Percentiles rank a stretch among this genome's conserved stretches.
Conservation (phyloP, 345 rosid species). For the Hirschfeldia incana region DNA sequence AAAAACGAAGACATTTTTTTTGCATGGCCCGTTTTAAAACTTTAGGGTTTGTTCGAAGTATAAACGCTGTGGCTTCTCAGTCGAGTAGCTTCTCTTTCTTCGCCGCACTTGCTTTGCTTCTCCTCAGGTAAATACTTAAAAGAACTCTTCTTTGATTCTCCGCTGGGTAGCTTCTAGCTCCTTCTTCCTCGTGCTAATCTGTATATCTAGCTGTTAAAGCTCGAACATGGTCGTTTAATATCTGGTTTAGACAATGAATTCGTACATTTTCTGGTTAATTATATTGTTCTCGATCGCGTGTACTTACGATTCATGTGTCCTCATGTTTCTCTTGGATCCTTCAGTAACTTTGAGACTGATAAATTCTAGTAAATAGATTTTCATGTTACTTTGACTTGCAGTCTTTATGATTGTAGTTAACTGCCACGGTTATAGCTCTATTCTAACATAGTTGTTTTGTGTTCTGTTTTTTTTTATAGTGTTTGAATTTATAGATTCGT, state of each 20-base stretch:
- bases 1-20: neutral
- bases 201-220: neutral
- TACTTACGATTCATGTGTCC: too few species aligned
- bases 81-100: neutral
- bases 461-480: neutral
- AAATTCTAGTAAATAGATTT: too few species aligned
- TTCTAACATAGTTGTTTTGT: neutral
- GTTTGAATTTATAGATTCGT: constrained; percentile 15
- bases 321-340: too few species aligned
- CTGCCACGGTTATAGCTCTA: neutral
- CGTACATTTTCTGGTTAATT: too few species aligned
- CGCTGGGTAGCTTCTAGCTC: neutral
- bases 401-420: too few species aligned
- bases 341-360: too few species aligned
- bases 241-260: too few species aligned
- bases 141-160: neutral
- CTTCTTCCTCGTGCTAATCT: neutral
- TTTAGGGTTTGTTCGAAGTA: constrained; percentile 23
- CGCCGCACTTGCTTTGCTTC: constrained; percentile 41
- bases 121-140: constrained; percentile 17
- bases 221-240: too few species aligned
- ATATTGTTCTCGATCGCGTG: too few species aligned
- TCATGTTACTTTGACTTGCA: too few species aligned
- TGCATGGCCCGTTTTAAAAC: neutral
- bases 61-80: neutral